Conservation (phyloP, 1,284 basidiomycete genomes). For the Mixia osmundae region DNA sequence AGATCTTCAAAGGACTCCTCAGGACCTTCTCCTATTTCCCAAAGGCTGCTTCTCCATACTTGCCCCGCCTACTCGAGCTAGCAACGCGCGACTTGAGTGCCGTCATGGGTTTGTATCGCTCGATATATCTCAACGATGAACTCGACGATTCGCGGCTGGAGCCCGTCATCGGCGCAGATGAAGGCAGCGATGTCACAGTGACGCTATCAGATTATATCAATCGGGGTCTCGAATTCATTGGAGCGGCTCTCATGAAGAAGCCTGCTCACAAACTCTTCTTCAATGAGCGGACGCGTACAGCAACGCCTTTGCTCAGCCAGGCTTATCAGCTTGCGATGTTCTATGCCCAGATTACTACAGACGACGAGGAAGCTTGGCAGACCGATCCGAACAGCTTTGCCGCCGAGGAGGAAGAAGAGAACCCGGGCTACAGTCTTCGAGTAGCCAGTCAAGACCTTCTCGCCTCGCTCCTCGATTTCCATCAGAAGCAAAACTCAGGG, state of each 20-base stretch:
- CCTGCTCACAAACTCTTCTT: too few relatives aligned
- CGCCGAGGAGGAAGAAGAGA: conserved; percentile 82
- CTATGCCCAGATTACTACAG: conserved; percentile 65
- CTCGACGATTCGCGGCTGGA: conserved; percentile 1
- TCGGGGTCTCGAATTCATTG: too few relatives aligned
- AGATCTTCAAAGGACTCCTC: conserved; percentile 7
- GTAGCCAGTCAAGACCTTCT: conserved; percentile 65
- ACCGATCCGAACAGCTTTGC: conserved; percentile 76
- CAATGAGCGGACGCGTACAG: too few relatives aligned
- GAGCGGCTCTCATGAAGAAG: too few relatives aligned
- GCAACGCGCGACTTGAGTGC: too few relatives aligned
- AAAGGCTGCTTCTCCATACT: conserved; percentile 32
- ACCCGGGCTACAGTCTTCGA: conserved; percentile 52
- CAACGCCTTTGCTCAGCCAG: too few relatives aligned
- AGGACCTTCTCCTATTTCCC: conserved; percentile 39
- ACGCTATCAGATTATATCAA: too few relatives aligned
- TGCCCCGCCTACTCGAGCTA: too few relatives aligned
- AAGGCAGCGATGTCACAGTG: conserved; percentile 2
- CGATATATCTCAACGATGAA: conserved; percentile 6
- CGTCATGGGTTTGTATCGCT: too few relatives aligned
- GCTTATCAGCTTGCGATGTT: conserved; percentile 39
- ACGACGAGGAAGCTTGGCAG: conserved; percentile 80
- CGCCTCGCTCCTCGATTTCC: too few relatives aligned
- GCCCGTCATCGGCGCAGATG: conserved; percentile 3
- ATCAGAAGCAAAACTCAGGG: too few relatives aligned